These are phyloP conservation scores for Hymenoscyphus linearis DNA, from an alignment of 2,329 filamentous ascomycete species.

Conservation along the genomic window DNA sequence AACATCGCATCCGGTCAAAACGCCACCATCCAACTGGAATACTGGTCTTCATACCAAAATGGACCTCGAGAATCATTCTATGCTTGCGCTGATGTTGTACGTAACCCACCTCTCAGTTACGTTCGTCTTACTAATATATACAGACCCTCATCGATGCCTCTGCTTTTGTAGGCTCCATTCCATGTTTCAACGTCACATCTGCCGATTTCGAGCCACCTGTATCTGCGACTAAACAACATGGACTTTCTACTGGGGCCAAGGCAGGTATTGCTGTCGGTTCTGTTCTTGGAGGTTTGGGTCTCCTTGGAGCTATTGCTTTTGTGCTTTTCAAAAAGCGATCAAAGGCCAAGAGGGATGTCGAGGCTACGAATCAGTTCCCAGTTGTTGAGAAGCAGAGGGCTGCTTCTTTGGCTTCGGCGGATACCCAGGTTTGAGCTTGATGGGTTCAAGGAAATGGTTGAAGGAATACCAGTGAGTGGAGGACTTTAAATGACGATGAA, in stretches of 20 bases:
- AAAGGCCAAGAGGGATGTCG: constrained; percentile 1
- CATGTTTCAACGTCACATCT: constrained; percentile 20
- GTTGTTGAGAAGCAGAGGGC: constrained; percentile 4
- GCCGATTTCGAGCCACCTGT: constrained; percentile 13
- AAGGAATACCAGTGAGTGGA: too few relatives aligned
- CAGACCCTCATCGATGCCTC: constrained; percentile 35
- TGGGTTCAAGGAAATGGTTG: too few relatives aligned
- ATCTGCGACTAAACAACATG: not conserved
- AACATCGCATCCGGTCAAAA: constrained; percentile 37
- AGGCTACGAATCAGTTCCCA: constrained; percentile 1
- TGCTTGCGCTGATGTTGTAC: constrained; percentile 44
- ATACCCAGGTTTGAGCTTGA: not conserved
- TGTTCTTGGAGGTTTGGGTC: constrained; percentile 21
- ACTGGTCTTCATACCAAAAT: constrained; percentile 39
- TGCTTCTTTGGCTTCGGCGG: constrained; percentile 1
- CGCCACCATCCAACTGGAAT: constrained; percentile 46
- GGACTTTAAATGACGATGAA: too few relatives aligned
- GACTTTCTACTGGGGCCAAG: constrained; percentile 13
- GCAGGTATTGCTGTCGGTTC: constrained; percentile 27
- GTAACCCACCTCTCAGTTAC: constrained; percentile 7
- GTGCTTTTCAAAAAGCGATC: not conserved
- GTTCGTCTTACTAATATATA: not conserved
- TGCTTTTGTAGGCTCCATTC: constrained; percentile 14
- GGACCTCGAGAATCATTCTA: constrained; percentile 40
- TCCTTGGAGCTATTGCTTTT: constrained; percentile 1